Evolutionary conservation across 208 protist genomes (phyloP).

Genomic region (Balamuthia mandrillaris): DNA sequence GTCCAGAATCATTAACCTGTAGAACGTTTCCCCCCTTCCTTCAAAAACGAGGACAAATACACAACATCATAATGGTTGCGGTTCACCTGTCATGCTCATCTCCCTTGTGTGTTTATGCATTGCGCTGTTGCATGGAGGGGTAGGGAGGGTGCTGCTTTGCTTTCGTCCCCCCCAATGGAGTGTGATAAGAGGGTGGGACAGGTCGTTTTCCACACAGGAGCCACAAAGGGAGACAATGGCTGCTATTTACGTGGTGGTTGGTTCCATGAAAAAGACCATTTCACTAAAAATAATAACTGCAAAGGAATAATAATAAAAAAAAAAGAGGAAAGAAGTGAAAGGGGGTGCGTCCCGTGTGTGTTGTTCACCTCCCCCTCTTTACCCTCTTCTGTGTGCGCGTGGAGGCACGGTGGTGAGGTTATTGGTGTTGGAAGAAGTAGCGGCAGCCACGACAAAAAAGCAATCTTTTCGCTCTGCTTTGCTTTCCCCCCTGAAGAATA

Average conservation of each 20-base stretch:
- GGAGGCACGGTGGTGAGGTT: background rate
- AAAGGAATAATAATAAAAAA: background rate
- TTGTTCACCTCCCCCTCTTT: background rate
- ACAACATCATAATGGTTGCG: background rate
- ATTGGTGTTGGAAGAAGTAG: background rate
- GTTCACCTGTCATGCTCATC: background rate
- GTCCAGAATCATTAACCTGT: conserved; percentile 29
- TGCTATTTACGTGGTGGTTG: too few relatives aligned
- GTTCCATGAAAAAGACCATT: too few relatives aligned
- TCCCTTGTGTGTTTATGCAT: background rate
- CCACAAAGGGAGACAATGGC: too few relatives aligned
- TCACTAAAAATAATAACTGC: too few relatives aligned
- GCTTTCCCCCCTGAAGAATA: background rate
- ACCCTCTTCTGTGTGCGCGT: background rate
- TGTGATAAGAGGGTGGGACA: background rate
- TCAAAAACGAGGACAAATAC: background rate
- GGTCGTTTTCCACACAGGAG: too few relatives aligned
- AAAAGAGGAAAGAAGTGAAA: background rate
- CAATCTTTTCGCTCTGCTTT: background rate
- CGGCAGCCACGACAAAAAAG: background rate
- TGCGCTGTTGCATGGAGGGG: too few relatives aligned
- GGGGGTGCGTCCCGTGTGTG: background rate
- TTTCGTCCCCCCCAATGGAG: background rate
- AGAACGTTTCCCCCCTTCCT: background rate
- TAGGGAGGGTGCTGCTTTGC: too few relatives aligned